Evolutionary conservation across 805 yeast genomes (phyloP).

Genomic region (Ascoidea tarda): DNA sequence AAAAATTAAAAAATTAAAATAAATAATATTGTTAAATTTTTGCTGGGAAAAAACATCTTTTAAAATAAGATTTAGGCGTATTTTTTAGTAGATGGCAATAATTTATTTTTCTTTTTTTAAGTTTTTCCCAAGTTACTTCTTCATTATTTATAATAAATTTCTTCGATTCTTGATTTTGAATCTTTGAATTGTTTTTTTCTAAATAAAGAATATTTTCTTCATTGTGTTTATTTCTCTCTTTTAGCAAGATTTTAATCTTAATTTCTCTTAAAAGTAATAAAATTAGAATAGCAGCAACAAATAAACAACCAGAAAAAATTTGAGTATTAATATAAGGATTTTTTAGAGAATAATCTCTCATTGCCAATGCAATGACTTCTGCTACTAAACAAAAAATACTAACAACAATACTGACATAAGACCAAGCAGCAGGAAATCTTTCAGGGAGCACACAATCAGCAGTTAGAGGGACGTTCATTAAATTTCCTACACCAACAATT

Average conservation of each 20-base stretch:
- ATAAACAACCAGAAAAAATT: conserved; percentile 40
- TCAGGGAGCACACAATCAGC: conserved; percentile 17
- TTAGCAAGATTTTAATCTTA: conserved; percentile 29
- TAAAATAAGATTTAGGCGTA: background rate
- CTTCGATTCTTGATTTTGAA: background rate
- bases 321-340: conserved; percentile 47
- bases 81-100: background rate
- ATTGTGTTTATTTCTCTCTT: background rate
- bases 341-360: conserved; percentile 11
- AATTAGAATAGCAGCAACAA: conserved; percentile 26
- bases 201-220: background rate
- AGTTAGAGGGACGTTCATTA: conserved; percentile 16
- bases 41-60: conserved; percentile 1
- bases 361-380: conserved; percentile 18
- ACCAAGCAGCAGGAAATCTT: conserved; percentile 18
- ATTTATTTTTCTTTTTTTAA: background rate
- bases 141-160: background rate
- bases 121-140: background rate
- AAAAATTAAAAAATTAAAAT: background rate
- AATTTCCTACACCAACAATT: conserved; percentile 28
- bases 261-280: conserved; percentile 36
- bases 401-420: conserved; percentile 14
- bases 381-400: conserved; percentile 17
- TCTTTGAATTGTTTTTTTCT: background rate
- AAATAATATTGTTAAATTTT: background rate